Percentiles rank a stretch among this genome's conserved stretches.
Evolutionary conservation across 2,329 filamentous ascomycete species (phyloP).

Genomic region (Hypoxylon rubiginosum): DNA sequence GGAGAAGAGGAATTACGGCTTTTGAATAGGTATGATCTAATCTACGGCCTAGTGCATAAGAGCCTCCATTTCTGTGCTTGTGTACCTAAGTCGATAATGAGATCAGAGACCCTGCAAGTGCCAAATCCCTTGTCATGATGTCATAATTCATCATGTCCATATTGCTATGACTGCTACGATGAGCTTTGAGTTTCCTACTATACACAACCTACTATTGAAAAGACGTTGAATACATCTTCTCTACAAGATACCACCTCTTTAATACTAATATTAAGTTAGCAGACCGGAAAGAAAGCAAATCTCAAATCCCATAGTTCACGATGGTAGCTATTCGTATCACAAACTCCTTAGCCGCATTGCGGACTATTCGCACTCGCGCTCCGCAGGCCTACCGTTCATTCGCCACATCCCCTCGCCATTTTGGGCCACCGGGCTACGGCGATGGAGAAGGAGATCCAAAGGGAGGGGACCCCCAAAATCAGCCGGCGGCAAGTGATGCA

Average conservation of each 20-base stretch:
- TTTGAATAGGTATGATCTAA: constrained; percentile 6
- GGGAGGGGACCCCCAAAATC: constrained; percentile 54
- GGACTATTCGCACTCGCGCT: constrained; percentile 41
- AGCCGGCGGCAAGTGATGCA: constrained; percentile 50
- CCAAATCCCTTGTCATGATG: constrained; percentile 43
- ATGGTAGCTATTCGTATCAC: constrained; percentile 50
- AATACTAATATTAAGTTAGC: neutral
- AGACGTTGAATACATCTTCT: constrained; percentile 3
- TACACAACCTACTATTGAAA: neutral
- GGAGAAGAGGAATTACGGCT: neutral
- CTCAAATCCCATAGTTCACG: constrained; percentile 23
- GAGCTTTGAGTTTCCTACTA: constrained; percentile 10
- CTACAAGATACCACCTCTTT: constrained; percentile 19
- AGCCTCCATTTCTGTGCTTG: constrained; percentile 18
- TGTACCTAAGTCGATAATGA: constrained; percentile 12
- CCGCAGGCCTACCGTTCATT: constrained; percentile 45
- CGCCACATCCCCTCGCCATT: constrained; percentile 38
- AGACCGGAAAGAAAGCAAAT: neutral
- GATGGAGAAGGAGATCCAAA: constrained; percentile 56
- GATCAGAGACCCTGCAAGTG: constrained; percentile 21
- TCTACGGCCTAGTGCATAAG: constrained; percentile 7
- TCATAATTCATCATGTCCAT: constrained; percentile 47
- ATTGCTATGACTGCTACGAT: constrained; percentile 25
- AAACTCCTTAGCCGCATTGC: constrained; percentile 43
- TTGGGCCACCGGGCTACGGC: constrained; percentile 57